Evolutionary conservation across 1,284 basidiomycete genomes (phyloP), one percentile per base, ranked within the genome.

Genomic region (Malassezia japonica): DNA sequence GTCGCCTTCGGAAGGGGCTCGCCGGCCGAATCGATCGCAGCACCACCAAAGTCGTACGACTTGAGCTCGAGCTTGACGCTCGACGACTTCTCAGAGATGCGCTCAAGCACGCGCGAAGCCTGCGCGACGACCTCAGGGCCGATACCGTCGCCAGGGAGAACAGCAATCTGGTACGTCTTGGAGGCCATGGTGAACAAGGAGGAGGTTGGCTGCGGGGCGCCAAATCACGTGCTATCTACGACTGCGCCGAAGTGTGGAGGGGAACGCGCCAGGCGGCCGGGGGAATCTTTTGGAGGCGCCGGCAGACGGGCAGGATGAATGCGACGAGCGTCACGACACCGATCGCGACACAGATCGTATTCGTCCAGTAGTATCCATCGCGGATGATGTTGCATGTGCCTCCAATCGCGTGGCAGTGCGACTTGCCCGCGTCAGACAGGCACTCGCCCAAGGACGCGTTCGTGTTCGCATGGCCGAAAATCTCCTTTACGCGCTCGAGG

Each of bases 91-190:
- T 78, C 77, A 1, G 83, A 83, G 50, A 96, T 76, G 6, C 81
- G 76, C 60, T 92, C 77, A 54, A 99, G 81, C 2, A 96, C 86
- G 54, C 84, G 83, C 27, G 84, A 79, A 12, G 92, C 94, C 75
- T 98, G 83, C n/a, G 77, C 80, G 31, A 90, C 80, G 29, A 99
- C 90, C 70, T 94, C 88, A 34, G 94, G 94, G 29, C 94, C 92
- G 67, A 99, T 98, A 60, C 94, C 94, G 77, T 99, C 94, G 54
- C 94, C 94, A 38, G 86, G 84, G 33, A 99, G 83, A 39, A 92
- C 81, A 38, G 84, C 84, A 72, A 98, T 82, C 61, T 84, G 84
- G 32, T 41, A 53, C n/a, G 45, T 53, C 18, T 42, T 29, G n/a
- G 50, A 31, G 24, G 35, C 40, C 37, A 38, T 53, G 24, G 13